A percentile compares a stretch with the other conserved stretches of the same genome.
These are phyloP conservation scores for Penicillium digitatum DNA, from an alignment of 2,329 filamentous ascomycete genomes.

Conservation along the genomic window DNA sequence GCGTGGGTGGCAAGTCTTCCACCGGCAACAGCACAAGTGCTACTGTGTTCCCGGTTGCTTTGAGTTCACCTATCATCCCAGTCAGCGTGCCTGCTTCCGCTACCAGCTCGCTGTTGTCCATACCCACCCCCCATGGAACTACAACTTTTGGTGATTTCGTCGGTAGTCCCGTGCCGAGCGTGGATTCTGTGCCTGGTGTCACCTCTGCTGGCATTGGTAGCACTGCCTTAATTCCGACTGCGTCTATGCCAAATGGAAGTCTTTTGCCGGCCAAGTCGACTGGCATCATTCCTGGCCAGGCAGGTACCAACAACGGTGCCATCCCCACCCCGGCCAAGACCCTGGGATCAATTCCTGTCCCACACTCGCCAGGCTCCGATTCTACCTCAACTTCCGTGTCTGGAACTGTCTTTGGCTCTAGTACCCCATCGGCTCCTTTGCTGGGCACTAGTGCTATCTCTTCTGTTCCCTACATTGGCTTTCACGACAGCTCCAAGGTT, in stretches of 20 bases:
- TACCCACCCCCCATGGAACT: neutral
- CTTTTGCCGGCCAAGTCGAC: slow-evolving; percentile 9
- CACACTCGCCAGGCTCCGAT: slow-evolving; percentile 13
- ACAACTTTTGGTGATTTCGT: slow-evolving; percentile 7
- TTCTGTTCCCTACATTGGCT: slow-evolving; percentile 10
- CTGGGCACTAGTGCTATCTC: slow-evolving; percentile 1
- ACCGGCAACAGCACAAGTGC: slow-evolving; percentile 4
- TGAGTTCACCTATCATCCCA: slow-evolving; percentile 22
- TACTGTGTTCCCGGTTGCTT: neutral
- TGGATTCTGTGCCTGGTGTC: slow-evolving; percentile 10
- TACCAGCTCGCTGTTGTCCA: slow-evolving; percentile 6
- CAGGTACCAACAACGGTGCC: slow-evolving; percentile 12
- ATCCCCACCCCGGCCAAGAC: slow-evolving; percentile 12
- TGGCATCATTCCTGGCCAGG: slow-evolving; percentile 9
- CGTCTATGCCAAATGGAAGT: slow-evolving; percentile 5
- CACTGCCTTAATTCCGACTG: slow-evolving; percentile 17
- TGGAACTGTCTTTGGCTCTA: slow-evolving; percentile 3
- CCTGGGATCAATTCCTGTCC: slow-evolving; percentile 16
- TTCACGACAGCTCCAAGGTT: slow-evolving; percentile 8
- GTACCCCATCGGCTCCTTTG: slow-evolving; percentile 2
- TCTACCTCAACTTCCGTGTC: slow-evolving; percentile 2
- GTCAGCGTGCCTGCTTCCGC: slow-evolving; percentile 25
- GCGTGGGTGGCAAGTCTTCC: slow-evolving; percentile 5
- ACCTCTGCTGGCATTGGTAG: slow-evolving; percentile 18
- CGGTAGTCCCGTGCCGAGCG: slow-evolving; percentile 8